Evolutionary conservation across 192 early-diverging fungal species (phyloP), one percentile per base, ranked within the genome.

Genomic region (Powellomyces hirtus): DNA sequence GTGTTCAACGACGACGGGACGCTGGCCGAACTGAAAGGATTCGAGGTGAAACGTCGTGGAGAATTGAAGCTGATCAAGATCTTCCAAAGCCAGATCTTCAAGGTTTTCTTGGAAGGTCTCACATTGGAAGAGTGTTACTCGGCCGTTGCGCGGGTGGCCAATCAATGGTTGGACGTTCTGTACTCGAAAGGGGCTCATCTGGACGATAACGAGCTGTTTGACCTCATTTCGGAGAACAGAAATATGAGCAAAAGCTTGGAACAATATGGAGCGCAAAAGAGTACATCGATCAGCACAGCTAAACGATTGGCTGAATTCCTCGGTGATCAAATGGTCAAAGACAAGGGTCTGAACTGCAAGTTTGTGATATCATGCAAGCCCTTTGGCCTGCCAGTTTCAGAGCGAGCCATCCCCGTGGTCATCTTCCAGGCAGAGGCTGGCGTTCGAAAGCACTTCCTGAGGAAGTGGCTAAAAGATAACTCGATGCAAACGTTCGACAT

Each of bases 21-120:
- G 2, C 75, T 99, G 50, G 95, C 94, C 0, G 97, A 99, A 79
- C 77, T 99, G 57, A 99, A 99, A 75, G 97, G 97, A 30, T 99
- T 99, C 66, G 97, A 99, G 78, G 88, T 99, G 58, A 99, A 99
- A 77, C 91, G 97, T 26, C 91, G 97, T 62, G 97, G 97, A 56
- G 97, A 99, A 76, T 85, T 99, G 27, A 97, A 98, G 73, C 80
- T 99, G 29, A 94, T 99, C 82, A 99, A 99, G 75, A 92, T 92
- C 66, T 99, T 99, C 77, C 97, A 99, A 77, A 89, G 88, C 30
- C 86, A 90, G 52, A 88, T 99, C 66, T 99, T 99, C 80, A 88
- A 88, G 51, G 90, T 94, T 31, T 99, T 98, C 69, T 75, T 99
- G 61, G 87, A 94, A 55, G 97, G 97, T 10, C 61, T 63, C 2